Base-by-base conservation (phyloP, 1,284 basidiomycete genomes). In the Schizopora paradoxa region DNA sequence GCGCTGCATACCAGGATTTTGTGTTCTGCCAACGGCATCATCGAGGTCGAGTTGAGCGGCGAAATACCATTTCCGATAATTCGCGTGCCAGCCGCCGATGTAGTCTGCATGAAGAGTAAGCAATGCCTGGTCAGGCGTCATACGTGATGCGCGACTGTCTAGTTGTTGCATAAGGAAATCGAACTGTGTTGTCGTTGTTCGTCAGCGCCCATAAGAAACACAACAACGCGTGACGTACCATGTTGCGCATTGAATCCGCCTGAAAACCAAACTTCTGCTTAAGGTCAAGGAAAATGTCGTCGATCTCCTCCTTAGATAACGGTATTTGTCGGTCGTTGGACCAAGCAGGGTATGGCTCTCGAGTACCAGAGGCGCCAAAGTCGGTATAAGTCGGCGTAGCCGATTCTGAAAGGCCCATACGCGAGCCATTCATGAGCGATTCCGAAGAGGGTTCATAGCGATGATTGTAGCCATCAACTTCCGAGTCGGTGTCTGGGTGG, bases 31-130 rank as follows among this genome's bases (percentile, higher is more conserved):
- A 50, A 99, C 87, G 43, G 94, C 95, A 59, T 99, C 95, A 68
- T 99, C 96, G 34, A 99, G 82, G 64, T 99, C 94, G 52, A 99
- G 86, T 66, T 99, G 95, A 19, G 95, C 94, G 14, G 95, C 96
- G 69, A 99, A 99, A 72, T 99, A 99, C 95, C 96, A 99, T 67
- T 94, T 95, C 53, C 93, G 88, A 68, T 96, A 96, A 70, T 96
- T 96, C 45, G 92, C 90, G 60, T 95, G 85, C 62, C 92, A 90
- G 3, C 96, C 95, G 41, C 96, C 96, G 61, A 99, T 98, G 67
- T 98, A 99, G 66, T 99, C 95, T 51, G 95, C 94, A 62, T 99
- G 95, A 5, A 99, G 76, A 0, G 95, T 98, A 46, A 94, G 73
- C 21, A 96, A 76, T 1, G 95, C 95, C 64, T 96, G 92, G 62